phyloP scores from a whole-genome alignment of 805 yeast species.

The Candida andamanensis region DNA sequence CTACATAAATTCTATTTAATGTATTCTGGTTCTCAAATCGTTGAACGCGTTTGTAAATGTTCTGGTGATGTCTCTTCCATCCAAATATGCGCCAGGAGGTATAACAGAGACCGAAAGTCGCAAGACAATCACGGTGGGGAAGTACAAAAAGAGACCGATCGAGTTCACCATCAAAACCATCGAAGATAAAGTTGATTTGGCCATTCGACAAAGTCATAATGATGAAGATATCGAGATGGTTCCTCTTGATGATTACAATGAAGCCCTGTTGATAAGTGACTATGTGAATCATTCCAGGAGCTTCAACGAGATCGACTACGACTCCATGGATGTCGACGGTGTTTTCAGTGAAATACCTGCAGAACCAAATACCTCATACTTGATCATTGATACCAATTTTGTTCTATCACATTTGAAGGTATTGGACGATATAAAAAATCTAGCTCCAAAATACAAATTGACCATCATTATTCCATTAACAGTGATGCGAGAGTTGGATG shows the following conservation, averaged over 20 bases:
- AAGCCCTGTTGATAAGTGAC: constrained; percentile 40
- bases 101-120: constrained; percentile 19
- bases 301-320: constrained; percentile 6
- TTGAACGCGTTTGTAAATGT: too few relatives aligned
- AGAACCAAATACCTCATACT: constrained; percentile 27
- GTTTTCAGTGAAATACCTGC: constrained; percentile 12
- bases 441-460: constrained; percentile 40
- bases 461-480: constrained; percentile 62
- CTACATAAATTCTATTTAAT: too few relatives aligned
- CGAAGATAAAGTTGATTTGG: constrained; percentile 22
- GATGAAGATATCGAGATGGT: constrained; percentile 45
- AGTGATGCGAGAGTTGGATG: constrained; percentile 78
- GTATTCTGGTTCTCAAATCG: too few relatives aligned
- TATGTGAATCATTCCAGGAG: constrained; percentile 17
- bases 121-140: constrained; percentile 22
- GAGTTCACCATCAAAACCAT: constrained; percentile 19
- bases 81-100: constrained; percentile 35
- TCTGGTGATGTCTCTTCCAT: constrained; percentile 21
- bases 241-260: constrained; percentile 42
- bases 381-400: constrained; percentile 83
- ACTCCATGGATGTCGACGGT: constrained; percentile 17
- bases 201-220: constrained; percentile 8
- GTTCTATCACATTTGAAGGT: constrained; percentile 61
- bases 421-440: constrained; percentile 45
- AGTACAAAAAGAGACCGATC: constrained; percentile 13